Percentiles rank a stretch among this genome's conserved stretches.
These are phyloP conservation scores for Phialemoniopsis sp. DNA, from an alignment of 2,329 filamentous ascomycete species.

Conservation along the genomic window DNA sequence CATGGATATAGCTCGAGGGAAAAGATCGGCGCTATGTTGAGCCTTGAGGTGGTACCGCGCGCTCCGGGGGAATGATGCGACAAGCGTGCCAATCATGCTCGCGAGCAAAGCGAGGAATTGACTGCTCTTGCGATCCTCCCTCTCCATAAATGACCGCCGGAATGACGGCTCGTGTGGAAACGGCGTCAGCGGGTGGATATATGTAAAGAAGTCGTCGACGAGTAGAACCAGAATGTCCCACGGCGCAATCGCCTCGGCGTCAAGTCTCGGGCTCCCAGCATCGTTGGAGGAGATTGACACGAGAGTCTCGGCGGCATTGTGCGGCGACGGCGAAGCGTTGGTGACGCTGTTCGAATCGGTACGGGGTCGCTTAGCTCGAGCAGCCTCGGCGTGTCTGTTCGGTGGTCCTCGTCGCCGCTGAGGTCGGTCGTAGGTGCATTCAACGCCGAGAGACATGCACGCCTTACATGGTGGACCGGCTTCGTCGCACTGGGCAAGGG, in stretches of 20 bases:
- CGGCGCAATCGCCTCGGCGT: slow-evolving; percentile 68
- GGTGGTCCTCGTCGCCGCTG: slow-evolving; percentile 56
- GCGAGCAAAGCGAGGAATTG: slow-evolving; percentile 68
- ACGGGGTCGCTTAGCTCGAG: slow-evolving; percentile 44
- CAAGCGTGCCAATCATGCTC: slow-evolving; percentile 70
- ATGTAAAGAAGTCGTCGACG: slow-evolving; percentile 80
- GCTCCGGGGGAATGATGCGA: slow-evolving; percentile 71
- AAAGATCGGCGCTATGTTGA: slow-evolving; percentile 59
- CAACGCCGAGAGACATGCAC: slow-evolving; percentile 51
- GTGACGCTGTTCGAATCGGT: neutral
- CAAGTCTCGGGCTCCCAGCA: too few relatives aligned
- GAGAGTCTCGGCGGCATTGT: slow-evolving; percentile 43
- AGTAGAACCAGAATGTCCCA: slow-evolving; percentile 63
- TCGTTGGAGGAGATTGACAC: slow-evolving; percentile 32
- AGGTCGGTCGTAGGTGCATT: slow-evolving; percentile 53
- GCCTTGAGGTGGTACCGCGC: slow-evolving; percentile 66
- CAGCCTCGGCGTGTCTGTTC: slow-evolving; percentile 55
- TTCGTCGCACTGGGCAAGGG: slow-evolving; percentile 44
- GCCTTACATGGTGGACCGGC: slow-evolving; percentile 51
- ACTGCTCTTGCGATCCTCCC: slow-evolving; percentile 62
- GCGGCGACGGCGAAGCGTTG: slow-evolving; percentile 32
- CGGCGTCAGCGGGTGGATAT: slow-evolving; percentile 71
- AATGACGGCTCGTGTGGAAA: slow-evolving; percentile 80
- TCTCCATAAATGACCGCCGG: slow-evolving; percentile 60
- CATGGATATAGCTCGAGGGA: slow-evolving; percentile 65